Conservation (phyloP, 2,329 filamentous ascomycete genomes). For the Aspergillus pseudoglaucus region DNA sequence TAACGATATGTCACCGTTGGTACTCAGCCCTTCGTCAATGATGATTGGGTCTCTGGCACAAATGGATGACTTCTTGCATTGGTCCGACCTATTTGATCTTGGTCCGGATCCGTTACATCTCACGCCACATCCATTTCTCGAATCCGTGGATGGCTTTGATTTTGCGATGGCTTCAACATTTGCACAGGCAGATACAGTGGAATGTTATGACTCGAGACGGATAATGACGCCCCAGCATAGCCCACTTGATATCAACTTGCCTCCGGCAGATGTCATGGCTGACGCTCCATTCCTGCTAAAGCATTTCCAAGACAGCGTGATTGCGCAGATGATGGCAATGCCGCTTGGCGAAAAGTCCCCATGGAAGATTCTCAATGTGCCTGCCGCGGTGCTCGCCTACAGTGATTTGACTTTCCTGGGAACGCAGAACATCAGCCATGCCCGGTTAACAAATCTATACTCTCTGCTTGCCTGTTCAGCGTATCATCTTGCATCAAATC, state of each 20-base stretch:
- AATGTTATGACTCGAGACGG: slow-evolving; percentile 2
- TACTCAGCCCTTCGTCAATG: background rate
- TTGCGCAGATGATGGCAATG: slow-evolving; percentile 25
- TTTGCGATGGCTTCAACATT: background rate
- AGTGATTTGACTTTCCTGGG: slow-evolving; percentile 25
- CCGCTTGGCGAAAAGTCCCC: slow-evolving; percentile 27
- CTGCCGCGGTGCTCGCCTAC: slow-evolving; percentile 24
- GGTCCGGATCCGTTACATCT: slow-evolving; percentile 16
- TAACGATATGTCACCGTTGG: background rate
- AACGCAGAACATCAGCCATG: slow-evolving; percentile 21
- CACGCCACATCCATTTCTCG: slow-evolving; percentile 9
- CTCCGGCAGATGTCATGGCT: slow-evolving; percentile 8
- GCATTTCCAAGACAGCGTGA: slow-evolving; percentile 27
- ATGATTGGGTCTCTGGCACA: slow-evolving; percentile 16
- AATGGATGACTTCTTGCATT: slow-evolving; percentile 26
- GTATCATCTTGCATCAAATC: slow-evolving; percentile 16
- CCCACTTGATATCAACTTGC: slow-evolving; percentile 5
- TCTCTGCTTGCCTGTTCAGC: slow-evolving; percentile 25
- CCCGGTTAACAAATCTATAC: slow-evolving; percentile 26
- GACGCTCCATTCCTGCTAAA: slow-evolving; percentile 22
- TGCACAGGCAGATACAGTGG: slow-evolving; percentile 2
- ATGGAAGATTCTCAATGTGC: slow-evolving; percentile 27
- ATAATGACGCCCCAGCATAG: slow-evolving; percentile 7
- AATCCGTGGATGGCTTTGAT: slow-evolving; percentile 1
- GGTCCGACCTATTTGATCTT: slow-evolving; percentile 28